Percentiles rank a stretch among this genome's conserved stretches.
Evolutionary conservation across 352 stramenopile species (phyloP).

Genomic region (Pythium biforme): DNA sequence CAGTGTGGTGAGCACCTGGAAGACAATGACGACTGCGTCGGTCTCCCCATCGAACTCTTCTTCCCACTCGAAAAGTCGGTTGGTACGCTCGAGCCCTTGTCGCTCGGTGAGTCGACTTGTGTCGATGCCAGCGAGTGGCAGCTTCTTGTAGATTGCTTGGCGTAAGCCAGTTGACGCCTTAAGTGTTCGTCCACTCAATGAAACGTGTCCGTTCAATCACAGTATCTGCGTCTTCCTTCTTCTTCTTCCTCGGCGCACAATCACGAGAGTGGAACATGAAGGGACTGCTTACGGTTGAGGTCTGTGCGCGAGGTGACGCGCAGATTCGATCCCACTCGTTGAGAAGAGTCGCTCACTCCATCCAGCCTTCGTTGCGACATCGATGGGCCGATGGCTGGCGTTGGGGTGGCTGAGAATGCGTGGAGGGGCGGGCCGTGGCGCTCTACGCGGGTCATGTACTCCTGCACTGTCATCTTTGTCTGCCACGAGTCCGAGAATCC

Average conservation of each 20-base stretch:
- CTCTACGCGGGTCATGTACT: slow-evolving; percentile 25
- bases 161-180: background rate
- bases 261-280: slow-evolving; percentile 16
- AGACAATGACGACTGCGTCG: slow-evolving; percentile 9
- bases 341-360: background rate
- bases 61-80: background rate
- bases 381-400: background rate
- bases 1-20: background rate
- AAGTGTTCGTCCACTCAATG: too few relatives aligned
- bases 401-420: too few relatives aligned
- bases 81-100: slow-evolving; percentile 4
- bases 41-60: slow-evolving; percentile 17
- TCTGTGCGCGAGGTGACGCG: background rate
- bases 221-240: too few relatives aligned
- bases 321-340: background rate
- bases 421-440: background rate
- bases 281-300: slow-evolving; percentile 5
- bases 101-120: background rate
- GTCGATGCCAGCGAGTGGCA: slow-evolving; percentile 5
- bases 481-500: slow-evolving; percentile 19
- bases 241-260: background rate
- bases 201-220: too few relatives aligned
- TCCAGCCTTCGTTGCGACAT: background rate
- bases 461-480: slow-evolving; percentile 21
- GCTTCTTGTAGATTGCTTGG: slow-evolving; percentile 4